These are phyloP conservation scores for Amaranthus tricolor DNA, from an alignment of 179 eudicot genomes.

Conservation along the genomic window DNA sequence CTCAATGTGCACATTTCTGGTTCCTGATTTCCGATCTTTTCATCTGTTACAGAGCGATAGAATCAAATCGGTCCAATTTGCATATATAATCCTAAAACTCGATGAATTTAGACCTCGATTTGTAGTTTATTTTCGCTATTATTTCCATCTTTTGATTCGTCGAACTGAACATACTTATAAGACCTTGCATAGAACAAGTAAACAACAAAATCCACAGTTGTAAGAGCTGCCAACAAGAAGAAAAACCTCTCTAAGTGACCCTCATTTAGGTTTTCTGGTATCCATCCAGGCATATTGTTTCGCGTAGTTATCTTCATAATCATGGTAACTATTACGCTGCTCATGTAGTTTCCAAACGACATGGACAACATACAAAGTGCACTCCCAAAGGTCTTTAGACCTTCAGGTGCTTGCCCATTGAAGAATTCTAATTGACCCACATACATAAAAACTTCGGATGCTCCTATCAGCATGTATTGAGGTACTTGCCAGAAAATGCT, in stretches of 20 bases:
- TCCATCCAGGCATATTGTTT: slow-evolving; percentile 63
- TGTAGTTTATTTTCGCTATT: not conserved
- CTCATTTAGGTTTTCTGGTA: slow-evolving; percentile 60
- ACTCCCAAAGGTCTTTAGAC: slow-evolving; percentile 75
- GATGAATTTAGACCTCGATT: slow-evolving; percentile 1
- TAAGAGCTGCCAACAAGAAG: slow-evolving; percentile 49
- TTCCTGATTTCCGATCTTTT: not conserved
- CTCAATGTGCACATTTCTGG: not conserved
- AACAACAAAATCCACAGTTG: slow-evolving; percentile 45
- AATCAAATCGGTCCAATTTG: no score
- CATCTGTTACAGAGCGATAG: not conserved
- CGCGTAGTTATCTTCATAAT: slow-evolving; percentile 54
- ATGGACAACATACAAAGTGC: slow-evolving; percentile 80
- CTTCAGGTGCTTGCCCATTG: slow-evolving; percentile 70
- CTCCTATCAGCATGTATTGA: slow-evolving; percentile 69
- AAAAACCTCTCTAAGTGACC: slow-evolving; percentile 64
- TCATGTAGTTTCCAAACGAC: slow-evolving; percentile 70
- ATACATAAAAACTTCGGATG: slow-evolving; percentile 79
- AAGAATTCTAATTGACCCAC: slow-evolving; percentile 83
- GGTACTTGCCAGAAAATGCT: slow-evolving; percentile 87
- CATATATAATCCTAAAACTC: not conserved
- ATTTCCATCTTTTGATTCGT: slow-evolving; percentile 12
- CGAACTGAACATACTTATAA: slow-evolving; percentile 40
- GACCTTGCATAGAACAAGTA: slow-evolving; percentile 48
- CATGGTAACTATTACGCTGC: slow-evolving; percentile 57